phyloP scores from a whole-genome alignment of 306 rosid species.

The Acacia melanoxylon region DNA sequence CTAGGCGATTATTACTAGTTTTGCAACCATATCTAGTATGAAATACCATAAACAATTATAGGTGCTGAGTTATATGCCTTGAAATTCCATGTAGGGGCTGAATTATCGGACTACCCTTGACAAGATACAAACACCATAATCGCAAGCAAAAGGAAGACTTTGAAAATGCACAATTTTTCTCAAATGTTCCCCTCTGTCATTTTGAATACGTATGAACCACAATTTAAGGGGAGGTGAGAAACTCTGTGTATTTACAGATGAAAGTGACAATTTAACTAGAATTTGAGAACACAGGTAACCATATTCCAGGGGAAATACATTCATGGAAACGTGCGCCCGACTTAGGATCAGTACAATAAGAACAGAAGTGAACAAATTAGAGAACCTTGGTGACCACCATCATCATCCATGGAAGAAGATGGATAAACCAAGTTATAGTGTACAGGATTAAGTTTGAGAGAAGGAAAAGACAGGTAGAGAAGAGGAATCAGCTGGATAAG shows the following conservation, averaged over 20 bases:
- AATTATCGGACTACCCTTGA: neutral
- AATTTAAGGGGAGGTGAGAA: neutral
- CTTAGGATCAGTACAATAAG: constrained; percentile 1
- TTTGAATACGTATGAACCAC: neutral
- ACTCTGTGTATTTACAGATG: neutral
- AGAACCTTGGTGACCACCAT: constrained; percentile 25
- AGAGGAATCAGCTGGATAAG: neutral
- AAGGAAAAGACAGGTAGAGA: neutral
- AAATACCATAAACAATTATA: neutral
- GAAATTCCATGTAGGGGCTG: neutral
- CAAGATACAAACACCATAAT: neutral
- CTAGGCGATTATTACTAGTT: neutral
- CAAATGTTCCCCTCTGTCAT: neutral
- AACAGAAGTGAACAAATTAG: constrained; percentile 18
- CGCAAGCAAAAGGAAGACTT: neutral
- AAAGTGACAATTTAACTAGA: neutral
- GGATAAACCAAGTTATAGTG: neutral
- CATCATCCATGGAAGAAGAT: constrained; percentile 26
- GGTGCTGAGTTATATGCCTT: neutral
- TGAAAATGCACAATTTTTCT: neutral
- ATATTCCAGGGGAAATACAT: neutral
- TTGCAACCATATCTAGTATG: neutral
- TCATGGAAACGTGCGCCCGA: constrained; percentile 28
- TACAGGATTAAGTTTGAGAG: neutral
- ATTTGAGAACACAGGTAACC: neutral